Evolutionary conservation across 805 yeast species (phyloP).

Genomic region (Candida suzukii): DNA sequence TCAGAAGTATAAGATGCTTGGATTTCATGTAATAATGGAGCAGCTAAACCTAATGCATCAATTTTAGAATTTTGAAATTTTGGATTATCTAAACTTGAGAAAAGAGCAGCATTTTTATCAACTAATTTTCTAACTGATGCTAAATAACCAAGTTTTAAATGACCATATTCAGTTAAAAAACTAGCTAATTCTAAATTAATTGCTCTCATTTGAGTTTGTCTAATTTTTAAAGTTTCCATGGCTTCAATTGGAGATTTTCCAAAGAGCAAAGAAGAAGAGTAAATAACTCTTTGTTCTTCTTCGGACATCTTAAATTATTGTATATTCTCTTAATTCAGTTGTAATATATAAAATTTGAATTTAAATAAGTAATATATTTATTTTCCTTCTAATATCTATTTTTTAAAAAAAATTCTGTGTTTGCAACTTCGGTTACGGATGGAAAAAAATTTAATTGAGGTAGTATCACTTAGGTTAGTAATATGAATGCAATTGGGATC

Average conservation of each 20-base stretch:
- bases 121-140: slow-evolving; percentile 36
- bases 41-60: slow-evolving; percentile 39
- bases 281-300: slow-evolving; percentile 21
- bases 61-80: slow-evolving; percentile 39
- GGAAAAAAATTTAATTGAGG: too few relatives aligned
- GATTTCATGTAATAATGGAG: slow-evolving; percentile 37
- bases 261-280: slow-evolving; percentile 27
- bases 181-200: slow-evolving; percentile 55
- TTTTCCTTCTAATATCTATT: too few relatives aligned
- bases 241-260: slow-evolving; percentile 50
- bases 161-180: slow-evolving; percentile 50
- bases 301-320: not conserved
- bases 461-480: too few relatives aligned
- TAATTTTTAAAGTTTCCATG: slow-evolving; percentile 49
- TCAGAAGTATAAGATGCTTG: slow-evolving; percentile 37
- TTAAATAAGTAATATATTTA: too few relatives aligned
- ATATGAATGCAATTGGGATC: too few relatives aligned
- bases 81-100: slow-evolving; percentile 29
- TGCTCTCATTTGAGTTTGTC: slow-evolving; percentile 46
- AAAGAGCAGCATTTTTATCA: slow-evolving; percentile 28
- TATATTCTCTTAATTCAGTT: too few relatives aligned
- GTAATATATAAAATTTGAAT: too few relatives aligned
- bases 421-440: too few relatives aligned
- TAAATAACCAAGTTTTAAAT: slow-evolving; percentile 39
- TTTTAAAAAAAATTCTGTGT: too few relatives aligned